Evolutionary conservation across 2,329 filamentous ascomycete genomes (phyloP).

Genomic region (Ophiostoma sp.): DNA sequence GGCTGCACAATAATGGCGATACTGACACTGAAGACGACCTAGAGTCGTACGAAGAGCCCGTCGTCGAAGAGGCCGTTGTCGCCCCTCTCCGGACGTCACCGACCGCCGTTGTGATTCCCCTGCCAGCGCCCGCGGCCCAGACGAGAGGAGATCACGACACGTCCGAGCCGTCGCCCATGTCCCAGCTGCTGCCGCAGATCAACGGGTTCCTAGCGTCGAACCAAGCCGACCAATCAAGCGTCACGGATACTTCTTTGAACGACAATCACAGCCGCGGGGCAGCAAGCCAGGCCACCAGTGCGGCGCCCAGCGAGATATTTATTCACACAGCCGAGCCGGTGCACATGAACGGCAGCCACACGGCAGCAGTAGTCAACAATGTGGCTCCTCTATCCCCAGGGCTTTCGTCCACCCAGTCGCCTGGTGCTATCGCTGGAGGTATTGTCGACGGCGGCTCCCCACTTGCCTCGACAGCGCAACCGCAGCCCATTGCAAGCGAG

Average conservation of each 20-base stretch:
- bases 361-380: neutral
- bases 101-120: neutral
- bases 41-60: neutral
- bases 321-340: constrained; percentile 19
- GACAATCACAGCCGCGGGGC: neutral
- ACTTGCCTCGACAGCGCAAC: neutral
- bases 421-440: neutral
- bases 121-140: neutral
- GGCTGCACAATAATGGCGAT: neutral
- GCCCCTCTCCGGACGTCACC: constrained; percentile 4
- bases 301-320: constrained; percentile 13
- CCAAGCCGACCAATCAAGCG: neutral
- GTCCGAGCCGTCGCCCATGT: constrained; percentile 4
- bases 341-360: constrained; percentile 1
- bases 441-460: neutral
- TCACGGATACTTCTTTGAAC: neutral
- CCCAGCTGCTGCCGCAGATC: neutral
- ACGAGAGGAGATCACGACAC: neutral
- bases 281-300: constrained; percentile 13
- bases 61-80: constrained; percentile 11
- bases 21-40: neutral
- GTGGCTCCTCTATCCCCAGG: constrained; percentile 9
- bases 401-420: neutral
- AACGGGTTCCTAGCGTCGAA: neutral
- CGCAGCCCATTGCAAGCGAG: neutral